Evolutionary conservation across 495 filamentous ascomycete genomes (phyloP), one percentile per base, ranked within the genome.

Genomic region (Xanthoparmelia taractica): DNA sequence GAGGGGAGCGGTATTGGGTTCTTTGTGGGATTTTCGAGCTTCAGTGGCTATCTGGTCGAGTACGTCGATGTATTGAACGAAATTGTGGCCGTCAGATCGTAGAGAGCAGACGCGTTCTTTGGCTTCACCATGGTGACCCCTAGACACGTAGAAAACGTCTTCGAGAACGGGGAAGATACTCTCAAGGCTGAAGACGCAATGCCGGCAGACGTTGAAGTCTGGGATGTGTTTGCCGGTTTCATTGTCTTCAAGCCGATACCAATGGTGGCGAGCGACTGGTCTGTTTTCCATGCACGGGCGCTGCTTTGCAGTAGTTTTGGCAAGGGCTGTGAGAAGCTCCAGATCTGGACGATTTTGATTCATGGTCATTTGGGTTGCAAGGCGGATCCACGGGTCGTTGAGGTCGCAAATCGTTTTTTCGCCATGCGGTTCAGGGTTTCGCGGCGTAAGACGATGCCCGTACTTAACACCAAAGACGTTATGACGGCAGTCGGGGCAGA

Each of bases 401-500:
- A 90, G 85, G 55, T 82, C 81, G 67, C 87, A 90, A 36, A 74
- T 69, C 20, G 79, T 75, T 48, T 74, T 73, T 43, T 74, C 73
- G 23, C 71, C 70, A 4, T 73, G 70, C 13, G 76, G 69, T 37
- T 77, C 77, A 3, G 74, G 67, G 20, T 27, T 29, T 31, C 77
- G 76, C 5, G 77, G 80, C 27, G 79, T 73, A 66, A 89, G 83
- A 59, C 74, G 75, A 40, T 77, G 70, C 2, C 77, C 72, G 70
- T 82, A 87, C 52, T 75, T 72, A 0, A 83, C 82, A 38, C 81
- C 73, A 23, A 75, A 79, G 63, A 88, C 77, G 52, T 81, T 77
- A 8, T 74, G 73, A 61, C 82, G 77, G 74, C 87, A 90, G 10
- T 76, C 77, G 2, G 86, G 86, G 58, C 87, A 90, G 47, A 90